Base-by-base conservation (phyloP, 176 grass and related monocot genomes). In the maize (Zea mays) region DNA sequence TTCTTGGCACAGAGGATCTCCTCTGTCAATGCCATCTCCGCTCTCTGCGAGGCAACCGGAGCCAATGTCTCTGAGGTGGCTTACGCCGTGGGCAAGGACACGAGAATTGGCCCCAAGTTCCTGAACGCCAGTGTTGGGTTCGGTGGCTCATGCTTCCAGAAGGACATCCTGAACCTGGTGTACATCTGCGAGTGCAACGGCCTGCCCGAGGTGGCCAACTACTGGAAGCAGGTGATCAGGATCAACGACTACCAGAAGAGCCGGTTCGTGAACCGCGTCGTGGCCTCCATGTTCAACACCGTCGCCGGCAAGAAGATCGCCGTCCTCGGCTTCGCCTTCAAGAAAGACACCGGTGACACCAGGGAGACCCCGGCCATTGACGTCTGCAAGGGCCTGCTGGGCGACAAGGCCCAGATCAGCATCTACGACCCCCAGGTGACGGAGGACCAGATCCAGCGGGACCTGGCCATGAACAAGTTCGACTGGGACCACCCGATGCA, bases 171-270 rank as follows among this genome's bases (percentile, higher is more conserved):
- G 70, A 97, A 97, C 71, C 9, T 97, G 90, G 90, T 97, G 59
- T 97, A 97, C 87, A 97, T 97, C 73, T 97, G 93, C 7, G 93
- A 97, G 82, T 97, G 93, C 87, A 97, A 97, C 9, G 93, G 93
- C 78, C 83, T 97, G 35, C 93, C 93, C 1, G 93, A 97, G 72
- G 93, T 97, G 37, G 90, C 93, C 6, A 92, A 90, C 90, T 97
- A 97, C 79, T 97, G 93, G 93, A 97, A 97, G 85, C 90, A 97
- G 82, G 93, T 97, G 61, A 97, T 97, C 84, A 97, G 92, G 93
- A 97, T 97, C 87, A 97, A 97, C 34, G 93, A 97, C 83, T 97
- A 97, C 79, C 93, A 97, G 79, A 97, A 97, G 85, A 90, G 87
- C 87, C 79, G 93, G 72, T 92, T 97, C 11, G 93, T 97, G n/a